Evolutionary conservation across 2,329 filamentous ascomycete species (phyloP), one percentile per base, ranked within the genome.

Genomic region (Cryphonectria naterciae): DNA sequence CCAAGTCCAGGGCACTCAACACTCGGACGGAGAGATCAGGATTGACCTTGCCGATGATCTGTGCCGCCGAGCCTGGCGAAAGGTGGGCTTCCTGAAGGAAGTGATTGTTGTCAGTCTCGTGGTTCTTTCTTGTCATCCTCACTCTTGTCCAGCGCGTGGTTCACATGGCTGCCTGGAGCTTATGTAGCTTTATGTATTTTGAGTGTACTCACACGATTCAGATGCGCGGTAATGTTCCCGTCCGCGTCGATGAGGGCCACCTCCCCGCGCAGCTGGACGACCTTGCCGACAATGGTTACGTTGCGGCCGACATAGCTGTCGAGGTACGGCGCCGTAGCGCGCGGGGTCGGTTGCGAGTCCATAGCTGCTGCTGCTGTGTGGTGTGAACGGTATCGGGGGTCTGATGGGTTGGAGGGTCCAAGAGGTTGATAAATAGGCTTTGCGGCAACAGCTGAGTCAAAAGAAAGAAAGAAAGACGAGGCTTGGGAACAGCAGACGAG

Each of bases 281-380:
- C 94, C 77, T 92, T 94, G 77, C 96, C 96, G 6, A 97, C 86
- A 69, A 98, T 85, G 76, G 94, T 94, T 73, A 98, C 93, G 73
- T 92, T 93, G 74, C 89, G 87, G 75, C 86, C 85, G 75, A 90
- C 86, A 83, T 95, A 97, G 77, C 86, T 86, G 79, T 94, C 89
- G 70, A 98, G 91, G 82, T 95, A 92, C 56, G 87, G 83, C 68
- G 92, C 92, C 64, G 93, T 93, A 80, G 98, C 89, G 80, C 96
- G 94, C 41, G 96, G 95, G 65, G 94, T 89, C 37, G 86, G 86
- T 72, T 84, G 90, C 76, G 91, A 84, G 78, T 95, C 87, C 92
- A 95, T 95, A 74, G 71, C 83, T 73, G 19, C 58, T 28, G 56
- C 17, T 22, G 43, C 4, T 46, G 19, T n/a, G 19, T 2, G 43